Percentiles rank a stretch among this genome's conserved stretches.
phyloP scores from a whole-genome alignment of 441 rosid genomes.

The Eruca vesicaria region DNA sequence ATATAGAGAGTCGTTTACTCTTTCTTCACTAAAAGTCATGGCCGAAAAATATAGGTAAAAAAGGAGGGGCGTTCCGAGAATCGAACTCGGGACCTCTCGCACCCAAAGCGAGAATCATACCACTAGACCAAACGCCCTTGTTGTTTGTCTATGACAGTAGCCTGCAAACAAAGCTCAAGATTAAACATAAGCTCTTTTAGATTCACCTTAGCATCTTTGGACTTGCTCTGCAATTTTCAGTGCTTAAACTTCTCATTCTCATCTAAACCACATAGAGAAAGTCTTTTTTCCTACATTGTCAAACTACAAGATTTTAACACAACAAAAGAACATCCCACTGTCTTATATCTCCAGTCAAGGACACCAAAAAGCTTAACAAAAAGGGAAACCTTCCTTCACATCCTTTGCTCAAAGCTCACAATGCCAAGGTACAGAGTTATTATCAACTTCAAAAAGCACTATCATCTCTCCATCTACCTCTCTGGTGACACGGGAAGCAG shows the following conservation, averaged over 20 bases:
- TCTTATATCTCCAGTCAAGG: background rate
- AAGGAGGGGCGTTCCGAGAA: constrained; percentile 61
- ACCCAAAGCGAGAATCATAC: constrained; percentile 86
- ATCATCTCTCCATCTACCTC: background rate
- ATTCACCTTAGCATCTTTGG: too few species aligned
- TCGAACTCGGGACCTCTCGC: constrained; percentile 83
- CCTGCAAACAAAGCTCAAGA: too few species aligned
- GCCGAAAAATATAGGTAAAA: too few species aligned
- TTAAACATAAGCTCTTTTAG: too few species aligned
- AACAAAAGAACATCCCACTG: background rate
- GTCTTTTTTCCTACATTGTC: background rate
- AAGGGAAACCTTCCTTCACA: background rate
- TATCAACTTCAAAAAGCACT: background rate
- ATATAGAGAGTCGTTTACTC: too few species aligned
- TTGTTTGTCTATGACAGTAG: too few species aligned
- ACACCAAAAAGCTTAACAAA: background rate
- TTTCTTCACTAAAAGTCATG: too few species aligned
- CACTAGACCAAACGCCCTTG: constrained; percentile 71
- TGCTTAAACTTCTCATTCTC: too few species aligned
- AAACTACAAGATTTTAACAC: background rate
- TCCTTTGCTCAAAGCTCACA: too few species aligned
- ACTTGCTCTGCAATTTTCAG: too few species aligned
- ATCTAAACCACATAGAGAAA: too few species aligned
- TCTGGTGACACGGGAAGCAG: constrained; percentile 4
- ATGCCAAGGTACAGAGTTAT: background rate